Percentiles rank a stretch among this genome's conserved stretches.
Conservation (phyloP, 768 basidiomycete genomes). For the Punctularia strigosozonata region DNA sequence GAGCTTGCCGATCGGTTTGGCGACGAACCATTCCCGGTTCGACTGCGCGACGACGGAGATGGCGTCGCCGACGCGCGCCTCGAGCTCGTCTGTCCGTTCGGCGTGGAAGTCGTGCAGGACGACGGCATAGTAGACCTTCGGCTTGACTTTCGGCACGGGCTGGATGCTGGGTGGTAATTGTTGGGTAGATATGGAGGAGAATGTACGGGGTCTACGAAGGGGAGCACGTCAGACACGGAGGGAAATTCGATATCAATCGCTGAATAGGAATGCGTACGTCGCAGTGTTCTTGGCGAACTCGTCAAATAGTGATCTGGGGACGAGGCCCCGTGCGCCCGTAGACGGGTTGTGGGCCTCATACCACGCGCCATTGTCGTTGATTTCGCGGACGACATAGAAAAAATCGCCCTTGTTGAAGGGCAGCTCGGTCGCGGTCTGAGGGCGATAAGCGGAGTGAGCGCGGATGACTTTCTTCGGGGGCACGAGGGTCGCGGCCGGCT, state of each 20-base stretch:
- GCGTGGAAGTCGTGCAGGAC: conserved; percentile 93
- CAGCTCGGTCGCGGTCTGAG: conserved; percentile 73
- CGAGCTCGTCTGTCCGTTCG: conserved; percentile 94
- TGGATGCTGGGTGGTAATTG: no score
- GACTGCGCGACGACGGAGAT: conserved; percentile 98
- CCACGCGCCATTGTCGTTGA: conserved; percentile 46
- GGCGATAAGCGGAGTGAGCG: conserved; percentile 54
- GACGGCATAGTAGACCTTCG: conserved; percentile 81
- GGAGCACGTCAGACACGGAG: conserved; percentile 5
- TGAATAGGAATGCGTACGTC: conserved; percentile 43
- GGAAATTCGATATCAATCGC: no score
- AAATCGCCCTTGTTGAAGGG: conserved; percentile 93
- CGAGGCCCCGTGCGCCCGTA: conserved; percentile 82
- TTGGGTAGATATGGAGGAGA: background rate
- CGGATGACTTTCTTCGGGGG: conserved; percentile 96
- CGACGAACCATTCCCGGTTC: conserved; percentile 99
- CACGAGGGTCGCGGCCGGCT: conserved; percentile 54
- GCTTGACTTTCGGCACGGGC: no score
- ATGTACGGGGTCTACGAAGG: conserved; percentile 5
- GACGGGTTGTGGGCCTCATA: conserved; percentile 95
- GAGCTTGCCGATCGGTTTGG: conserved; percentile 91
- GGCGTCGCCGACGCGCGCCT: conserved; percentile 86
- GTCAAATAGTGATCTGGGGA: conserved; percentile 81
- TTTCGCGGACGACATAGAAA: conserved; percentile 86
- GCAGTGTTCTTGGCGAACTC: conserved; percentile 68